Evolutionary conservation across 2,329 filamentous ascomycete species (phyloP).

Genomic region (Emericellopsis cladophorae): DNA sequence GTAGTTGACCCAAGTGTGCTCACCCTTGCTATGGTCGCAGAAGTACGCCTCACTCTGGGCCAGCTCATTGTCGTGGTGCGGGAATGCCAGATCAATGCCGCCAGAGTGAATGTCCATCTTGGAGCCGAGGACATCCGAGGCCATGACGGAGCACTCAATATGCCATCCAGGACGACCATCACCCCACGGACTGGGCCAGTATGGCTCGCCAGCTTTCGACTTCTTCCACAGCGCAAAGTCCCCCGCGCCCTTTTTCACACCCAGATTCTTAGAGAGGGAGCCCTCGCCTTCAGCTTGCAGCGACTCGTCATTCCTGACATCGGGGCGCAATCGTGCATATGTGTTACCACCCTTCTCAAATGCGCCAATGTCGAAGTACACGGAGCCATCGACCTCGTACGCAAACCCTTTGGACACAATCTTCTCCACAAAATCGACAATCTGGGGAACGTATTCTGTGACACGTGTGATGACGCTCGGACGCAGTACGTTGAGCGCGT

Average conservation of each 20-base stretch:
- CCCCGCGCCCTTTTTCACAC: slow-evolving; percentile 59
- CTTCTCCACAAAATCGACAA: slow-evolving; percentile 71
- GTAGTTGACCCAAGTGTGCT: slow-evolving; percentile 82
- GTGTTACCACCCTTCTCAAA: slow-evolving; percentile 78
- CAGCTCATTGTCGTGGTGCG: slow-evolving; percentile 86
- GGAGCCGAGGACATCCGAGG: slow-evolving; percentile 71
- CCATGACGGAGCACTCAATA: slow-evolving; percentile 95
- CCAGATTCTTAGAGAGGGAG: slow-evolving; percentile 50
- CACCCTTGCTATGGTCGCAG: slow-evolving; percentile 32
- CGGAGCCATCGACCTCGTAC: slow-evolving; percentile 70
- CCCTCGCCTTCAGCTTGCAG: slow-evolving; percentile 85
- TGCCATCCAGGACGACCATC: slow-evolving; percentile 87
- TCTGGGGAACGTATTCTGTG: slow-evolving; percentile 84
- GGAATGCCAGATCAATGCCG: slow-evolving; percentile 82
- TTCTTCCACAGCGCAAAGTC: slow-evolving; percentile 95
- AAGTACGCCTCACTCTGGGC: slow-evolving; percentile 88
- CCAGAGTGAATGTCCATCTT: slow-evolving; percentile 90
- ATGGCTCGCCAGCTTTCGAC: slow-evolving; percentile 82
- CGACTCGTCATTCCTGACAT: slow-evolving; percentile 72
- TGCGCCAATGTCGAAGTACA: slow-evolving; percentile 84
- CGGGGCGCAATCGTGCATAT: slow-evolving; percentile 76
- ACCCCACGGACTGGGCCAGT: slow-evolving; percentile 82
- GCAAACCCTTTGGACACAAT: slow-evolving; percentile 80
- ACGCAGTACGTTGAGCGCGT: slow-evolving; percentile 68
- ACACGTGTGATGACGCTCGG: slow-evolving; percentile 78